These are phyloP conservation scores for Spongispora temasekensis DNA, from an alignment of 1,284 basidiomycete genomes.

Conservation along the genomic window DNA sequence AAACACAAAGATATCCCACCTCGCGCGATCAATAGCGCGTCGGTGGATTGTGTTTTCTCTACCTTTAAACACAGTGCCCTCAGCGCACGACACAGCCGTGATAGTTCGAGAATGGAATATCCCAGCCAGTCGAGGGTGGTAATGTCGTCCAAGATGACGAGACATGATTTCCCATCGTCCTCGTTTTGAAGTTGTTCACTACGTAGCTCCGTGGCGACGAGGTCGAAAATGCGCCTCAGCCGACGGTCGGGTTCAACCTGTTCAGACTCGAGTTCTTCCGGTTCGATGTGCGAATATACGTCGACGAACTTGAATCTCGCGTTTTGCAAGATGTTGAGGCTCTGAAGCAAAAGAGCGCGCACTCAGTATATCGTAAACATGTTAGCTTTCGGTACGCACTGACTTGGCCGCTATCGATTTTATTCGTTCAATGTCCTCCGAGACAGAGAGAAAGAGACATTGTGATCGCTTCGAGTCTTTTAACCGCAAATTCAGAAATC, in stretches of 20 bases:
- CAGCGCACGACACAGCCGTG: conserved; percentile 59
- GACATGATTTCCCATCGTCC: conserved; percentile 18
- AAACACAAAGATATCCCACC: not conserved
- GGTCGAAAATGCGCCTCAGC: conserved; percentile 39
- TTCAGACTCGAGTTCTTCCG: conserved; percentile 9
- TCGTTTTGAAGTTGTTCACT: conserved; percentile 1
- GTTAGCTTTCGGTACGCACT: conserved; percentile 39
- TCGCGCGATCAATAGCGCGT: not conserved
- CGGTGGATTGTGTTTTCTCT: not conserved
- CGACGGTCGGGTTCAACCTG: no score
- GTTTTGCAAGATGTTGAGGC: conserved; percentile 52
- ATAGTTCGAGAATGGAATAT: conserved; percentile 47
- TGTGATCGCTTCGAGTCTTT: conserved; percentile 44
- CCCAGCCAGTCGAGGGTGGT: conserved; percentile 69
- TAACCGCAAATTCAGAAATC: conserved; percentile 48
- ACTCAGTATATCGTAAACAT: conserved; percentile 1
- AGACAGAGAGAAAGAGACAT: conserved; percentile 56
- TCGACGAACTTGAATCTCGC: conserved; percentile 56
- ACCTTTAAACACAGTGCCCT: conserved; percentile 57
- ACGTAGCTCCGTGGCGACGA: conserved; percentile 25
- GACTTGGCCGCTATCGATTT: conserved; percentile 61
- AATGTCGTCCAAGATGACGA: conserved; percentile 70
- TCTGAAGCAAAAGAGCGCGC: conserved; percentile 44
- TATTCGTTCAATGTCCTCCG: conserved; percentile 58
- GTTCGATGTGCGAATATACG: conserved; percentile 18